Evolutionary conservation across 2,329 filamentous ascomycete species (phyloP), one percentile per base, ranked within the genome.

Genomic region (Knufia petricola): DNA sequence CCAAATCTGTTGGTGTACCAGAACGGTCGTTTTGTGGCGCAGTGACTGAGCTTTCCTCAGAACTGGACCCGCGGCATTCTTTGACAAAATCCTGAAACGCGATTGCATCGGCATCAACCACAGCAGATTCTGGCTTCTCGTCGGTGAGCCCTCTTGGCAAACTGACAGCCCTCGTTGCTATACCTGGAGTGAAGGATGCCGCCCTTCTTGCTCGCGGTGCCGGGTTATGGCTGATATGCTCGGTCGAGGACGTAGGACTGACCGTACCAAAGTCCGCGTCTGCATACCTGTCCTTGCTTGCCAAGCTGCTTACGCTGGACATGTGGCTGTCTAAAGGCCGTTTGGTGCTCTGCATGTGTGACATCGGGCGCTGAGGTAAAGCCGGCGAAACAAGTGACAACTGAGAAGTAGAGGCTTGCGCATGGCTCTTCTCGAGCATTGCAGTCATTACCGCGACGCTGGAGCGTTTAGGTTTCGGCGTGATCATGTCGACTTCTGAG

Each of bases 131-230:
- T 6, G 26, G 12, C 20, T 48, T 45, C 21, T 48, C 49, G 10
- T 1, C 24, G 7, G 44, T 43, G 10, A 19, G 13, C 15, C 44
- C 30, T 19, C 39, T 21, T 12, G 30, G n/a, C 15, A 30, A 20
- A 23, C 37, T 48, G 19, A 9, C 9, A 36, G 53, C 55, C 41
- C 56, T 56, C 3, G 56, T 59, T 28, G 56, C 56, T 8, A 50
- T 49, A 8, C 56, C 56, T 37, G 56, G 56, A 1, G 51, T 50
- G 46, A 56, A 59, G 15, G 55, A 57, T 17, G 56, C 41, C 42
- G 55, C 49, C 15, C 55, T 55, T 13, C 51, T 51, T n/a, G 55
- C 46, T 36, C 54, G 54, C 31, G 52, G 50, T 3, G 51, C 40
- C 21, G 49, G 52, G 7, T 44, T 37, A n/a, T 54, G 52, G 15